Evolutionary conservation across 129 eudicot genomes (phyloP).

Genomic region (Tagetes erecta): DNA sequence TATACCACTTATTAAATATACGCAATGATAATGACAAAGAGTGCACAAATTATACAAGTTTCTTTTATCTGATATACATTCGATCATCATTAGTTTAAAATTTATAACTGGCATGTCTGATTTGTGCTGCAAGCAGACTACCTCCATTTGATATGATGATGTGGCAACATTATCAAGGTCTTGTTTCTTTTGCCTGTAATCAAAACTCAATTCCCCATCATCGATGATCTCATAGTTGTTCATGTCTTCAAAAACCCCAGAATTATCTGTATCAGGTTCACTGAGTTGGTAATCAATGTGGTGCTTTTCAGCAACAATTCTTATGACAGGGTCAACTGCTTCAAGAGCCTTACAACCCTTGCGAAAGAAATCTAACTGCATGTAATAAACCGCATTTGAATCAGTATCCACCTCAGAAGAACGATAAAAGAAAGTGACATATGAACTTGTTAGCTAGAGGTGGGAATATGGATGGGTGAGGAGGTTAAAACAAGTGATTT

Average conservation of each 20-base stretch:
- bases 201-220: conserved; percentile 72
- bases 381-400: no score
- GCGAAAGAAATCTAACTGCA: conserved; percentile 86
- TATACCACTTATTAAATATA: conserved; percentile 16
- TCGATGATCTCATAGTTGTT: conserved; percentile 46
- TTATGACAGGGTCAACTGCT: conserved; percentile 73
- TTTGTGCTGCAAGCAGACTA: conserved; percentile 30
- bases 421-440: conserved; percentile 3
- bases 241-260: conserved; percentile 41
- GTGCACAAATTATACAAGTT: not conserved
- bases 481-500: not conserved
- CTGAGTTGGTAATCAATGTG: conserved; percentile 74
- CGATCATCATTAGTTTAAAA: not conserved
- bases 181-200: conserved; percentile 51
- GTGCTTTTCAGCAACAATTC: conserved; percentile 67
- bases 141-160: conserved; percentile 69
- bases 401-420: not conserved
- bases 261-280: conserved; percentile 53
- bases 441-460: not conserved
- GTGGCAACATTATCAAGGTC: conserved; percentile 49
- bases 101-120: conserved; percentile 13
- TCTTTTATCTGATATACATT: not conserved
- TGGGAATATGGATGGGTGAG: not conserved
- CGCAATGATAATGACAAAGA: not conserved
- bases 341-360: conserved; percentile 83